Percentiles rank a stretch among this genome's conserved stretches.
phyloP scores from a whole-genome alignment of 2,329 filamentous ascomycete genomes.

The Aspergillus felis region DNA sequence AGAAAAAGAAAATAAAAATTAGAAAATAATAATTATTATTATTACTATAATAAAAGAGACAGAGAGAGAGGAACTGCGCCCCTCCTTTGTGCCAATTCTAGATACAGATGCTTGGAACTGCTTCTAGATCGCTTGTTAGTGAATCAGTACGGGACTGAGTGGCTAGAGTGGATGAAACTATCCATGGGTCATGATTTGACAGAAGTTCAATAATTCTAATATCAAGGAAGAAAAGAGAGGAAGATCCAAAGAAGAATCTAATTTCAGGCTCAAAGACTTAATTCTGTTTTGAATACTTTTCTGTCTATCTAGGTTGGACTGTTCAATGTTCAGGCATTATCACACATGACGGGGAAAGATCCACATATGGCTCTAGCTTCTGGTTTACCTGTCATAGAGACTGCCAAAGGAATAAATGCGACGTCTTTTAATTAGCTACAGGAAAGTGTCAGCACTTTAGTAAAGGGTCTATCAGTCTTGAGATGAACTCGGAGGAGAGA shows the following conservation, averaged over 20 bases:
- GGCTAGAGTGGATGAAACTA: not conserved
- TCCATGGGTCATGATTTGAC: not conserved
- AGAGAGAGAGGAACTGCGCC: not conserved
- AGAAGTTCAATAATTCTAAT: not conserved
- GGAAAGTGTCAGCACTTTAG: not conserved
- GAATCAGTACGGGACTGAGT: not conserved
- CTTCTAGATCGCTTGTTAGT: constrained; percentile 3
- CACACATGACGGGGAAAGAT: not conserved
- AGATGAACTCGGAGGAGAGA: not conserved
- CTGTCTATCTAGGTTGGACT: not conserved
- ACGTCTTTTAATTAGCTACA: not conserved
- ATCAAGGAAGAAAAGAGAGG: not conserved
- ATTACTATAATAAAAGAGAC: not conserved
- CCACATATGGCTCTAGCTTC: not conserved
- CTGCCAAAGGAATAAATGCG: not conserved
- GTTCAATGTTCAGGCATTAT: not conserved
- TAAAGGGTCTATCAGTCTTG: not conserved
- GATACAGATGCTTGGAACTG: constrained; percentile 2
- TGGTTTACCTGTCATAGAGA: not conserved
- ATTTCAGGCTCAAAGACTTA: not conserved
- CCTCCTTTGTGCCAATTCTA: constrained; percentile 23
- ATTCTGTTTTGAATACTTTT: not conserved
- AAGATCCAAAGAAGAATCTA: not conserved
- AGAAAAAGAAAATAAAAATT: not conserved
- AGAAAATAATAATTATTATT: not conserved